Conservation (phyloP, 73 alveolate species). For the Uronychia setigera region DNA sequence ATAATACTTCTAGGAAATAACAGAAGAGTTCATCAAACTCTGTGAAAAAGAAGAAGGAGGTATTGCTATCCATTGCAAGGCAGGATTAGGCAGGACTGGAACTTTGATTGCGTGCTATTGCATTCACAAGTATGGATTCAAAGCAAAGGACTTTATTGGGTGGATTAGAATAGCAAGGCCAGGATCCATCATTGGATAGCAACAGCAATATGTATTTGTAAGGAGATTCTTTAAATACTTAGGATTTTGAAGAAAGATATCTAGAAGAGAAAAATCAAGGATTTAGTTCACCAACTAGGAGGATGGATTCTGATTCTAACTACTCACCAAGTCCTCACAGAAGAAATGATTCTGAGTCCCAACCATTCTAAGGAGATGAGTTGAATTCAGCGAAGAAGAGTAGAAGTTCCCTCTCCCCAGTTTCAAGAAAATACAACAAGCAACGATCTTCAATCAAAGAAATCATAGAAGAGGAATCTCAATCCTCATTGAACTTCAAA, state of each 20-base stretch:
- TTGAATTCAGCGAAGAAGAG: no score
- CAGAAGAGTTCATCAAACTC: slow-evolving; percentile 70
- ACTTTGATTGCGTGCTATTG: slow-evolving; percentile 80
- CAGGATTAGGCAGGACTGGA: slow-evolving; percentile 98
- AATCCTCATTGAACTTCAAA: no score
- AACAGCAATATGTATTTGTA: slow-evolving; percentile 44
- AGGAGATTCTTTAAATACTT: no score
- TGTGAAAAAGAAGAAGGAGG: slow-evolving; percentile 82
- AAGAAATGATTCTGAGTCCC: not conserved
- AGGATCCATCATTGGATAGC: slow-evolving; percentile 84
- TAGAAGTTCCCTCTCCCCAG: no score
- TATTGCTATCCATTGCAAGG: slow-evolving; percentile 96
- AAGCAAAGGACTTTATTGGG: slow-evolving; percentile 69
- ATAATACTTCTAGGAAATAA: slow-evolving; percentile 45
- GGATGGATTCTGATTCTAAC: not conserved
- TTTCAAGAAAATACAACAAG: no score
- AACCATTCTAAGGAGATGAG: no score
- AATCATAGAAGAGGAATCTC: no score
- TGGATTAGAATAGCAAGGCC: slow-evolving; percentile 82
- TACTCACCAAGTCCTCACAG: not conserved
- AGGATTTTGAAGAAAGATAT: slow-evolving; percentile 29
- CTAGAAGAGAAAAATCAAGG: slow-evolving; percentile 7
- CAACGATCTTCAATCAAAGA: no score
- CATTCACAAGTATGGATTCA: slow-evolving; percentile 62
- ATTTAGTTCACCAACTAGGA: not conserved